A percentile compares a stretch with the other conserved stretches of the same genome.
phyloP scores from a whole-genome alignment of 1,139 yeast genomes.

The Blastobotrys arbuscula region DNA sequence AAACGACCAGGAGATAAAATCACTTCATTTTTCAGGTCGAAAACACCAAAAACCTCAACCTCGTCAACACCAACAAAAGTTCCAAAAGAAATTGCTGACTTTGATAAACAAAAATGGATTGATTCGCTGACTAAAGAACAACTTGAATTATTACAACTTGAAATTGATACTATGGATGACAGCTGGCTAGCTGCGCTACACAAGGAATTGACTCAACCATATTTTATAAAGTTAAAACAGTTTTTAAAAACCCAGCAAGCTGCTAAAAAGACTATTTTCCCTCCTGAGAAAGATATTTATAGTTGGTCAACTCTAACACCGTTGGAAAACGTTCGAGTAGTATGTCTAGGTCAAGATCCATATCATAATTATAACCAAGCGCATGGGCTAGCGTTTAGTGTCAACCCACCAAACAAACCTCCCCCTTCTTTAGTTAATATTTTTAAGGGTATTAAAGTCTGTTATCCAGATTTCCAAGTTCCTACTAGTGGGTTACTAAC shows the following conservation, averaged over 20 bases:
- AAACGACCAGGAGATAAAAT: constrained; percentile 9
- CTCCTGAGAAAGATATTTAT: constrained; percentile 72
- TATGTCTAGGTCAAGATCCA: constrained; percentile 94
- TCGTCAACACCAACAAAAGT: background rate
- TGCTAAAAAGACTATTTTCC: constrained; percentile 53
- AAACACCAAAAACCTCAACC: constrained; percentile 14
- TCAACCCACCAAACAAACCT: constrained; percentile 70
- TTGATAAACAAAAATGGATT: constrained; percentile 54
- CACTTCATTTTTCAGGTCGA: constrained; percentile 23
- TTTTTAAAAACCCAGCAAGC: constrained; percentile 42
- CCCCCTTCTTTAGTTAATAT: constrained; percentile 92
- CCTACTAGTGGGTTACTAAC: constrained; percentile 67
- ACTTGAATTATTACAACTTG: constrained; percentile 53
- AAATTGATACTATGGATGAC: constrained; percentile 62
- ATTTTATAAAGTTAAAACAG: constrained; percentile 66
- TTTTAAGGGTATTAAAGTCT: constrained; percentile 67
- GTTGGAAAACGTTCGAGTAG: constrained; percentile 62
- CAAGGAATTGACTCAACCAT: constrained; percentile 75
- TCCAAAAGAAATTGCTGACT: constrained; percentile 19
- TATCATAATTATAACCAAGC: constrained; percentile 92
- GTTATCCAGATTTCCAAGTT: constrained; percentile 63
- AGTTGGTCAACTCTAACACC: constrained; percentile 93
- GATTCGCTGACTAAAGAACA: constrained; percentile 48
- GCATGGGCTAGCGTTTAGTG: constrained; percentile 93
- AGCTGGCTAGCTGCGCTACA: constrained; percentile 73